Conservation (phyloP, 345 rosid species). For the Trapa incisa region DNA sequence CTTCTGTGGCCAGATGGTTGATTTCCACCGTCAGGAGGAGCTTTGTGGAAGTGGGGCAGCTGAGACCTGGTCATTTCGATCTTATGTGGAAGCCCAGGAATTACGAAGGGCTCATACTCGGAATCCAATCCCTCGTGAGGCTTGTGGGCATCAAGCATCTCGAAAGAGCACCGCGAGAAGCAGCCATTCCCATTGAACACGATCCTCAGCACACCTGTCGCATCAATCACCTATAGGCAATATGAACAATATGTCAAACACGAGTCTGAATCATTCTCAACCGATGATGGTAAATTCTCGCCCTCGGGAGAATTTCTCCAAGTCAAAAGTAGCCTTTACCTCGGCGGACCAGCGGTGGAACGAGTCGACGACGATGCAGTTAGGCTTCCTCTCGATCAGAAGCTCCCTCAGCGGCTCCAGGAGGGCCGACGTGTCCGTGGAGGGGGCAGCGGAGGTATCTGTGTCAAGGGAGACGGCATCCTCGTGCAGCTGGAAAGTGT, state of each 20-base stretch:
- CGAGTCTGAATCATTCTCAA: neutral
- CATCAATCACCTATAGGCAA: slow-evolving; percentile 11
- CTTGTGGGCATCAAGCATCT: slow-evolving; percentile 14
- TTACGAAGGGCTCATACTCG: slow-evolving; percentile 30
- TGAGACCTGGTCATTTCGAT: slow-evolving; percentile 35
- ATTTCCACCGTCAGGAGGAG: neutral
- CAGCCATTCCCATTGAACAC: slow-evolving; percentile 30
- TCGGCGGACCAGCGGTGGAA: slow-evolving; percentile 25
- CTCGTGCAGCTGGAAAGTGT: slow-evolving; percentile 14
- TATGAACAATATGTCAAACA: neutral
- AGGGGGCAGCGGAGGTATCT: slow-evolving; percentile 23
- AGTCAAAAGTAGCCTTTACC: neutral
- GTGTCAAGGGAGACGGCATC: slow-evolving; percentile 11
- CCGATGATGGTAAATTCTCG: neutral
- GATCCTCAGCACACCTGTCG: slow-evolving; percentile 22
- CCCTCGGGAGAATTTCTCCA: neutral
- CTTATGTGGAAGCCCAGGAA: slow-evolving; percentile 33
- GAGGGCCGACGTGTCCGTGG: slow-evolving; percentile 27
- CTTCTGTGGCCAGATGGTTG: neutral
- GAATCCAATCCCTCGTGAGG: slow-evolving; percentile 23
- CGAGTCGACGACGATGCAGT: slow-evolving; percentile 30
- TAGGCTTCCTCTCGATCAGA: slow-evolving; percentile 14
- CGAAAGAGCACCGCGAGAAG: slow-evolving; percentile 21
- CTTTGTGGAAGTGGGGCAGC: slow-evolving; percentile 12
- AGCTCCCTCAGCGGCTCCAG: slow-evolving; percentile 17